These are phyloP conservation scores for Leishmania amazonensis DNA, from an alignment of 208 protist genomes.

Conservation along the genomic window DNA sequence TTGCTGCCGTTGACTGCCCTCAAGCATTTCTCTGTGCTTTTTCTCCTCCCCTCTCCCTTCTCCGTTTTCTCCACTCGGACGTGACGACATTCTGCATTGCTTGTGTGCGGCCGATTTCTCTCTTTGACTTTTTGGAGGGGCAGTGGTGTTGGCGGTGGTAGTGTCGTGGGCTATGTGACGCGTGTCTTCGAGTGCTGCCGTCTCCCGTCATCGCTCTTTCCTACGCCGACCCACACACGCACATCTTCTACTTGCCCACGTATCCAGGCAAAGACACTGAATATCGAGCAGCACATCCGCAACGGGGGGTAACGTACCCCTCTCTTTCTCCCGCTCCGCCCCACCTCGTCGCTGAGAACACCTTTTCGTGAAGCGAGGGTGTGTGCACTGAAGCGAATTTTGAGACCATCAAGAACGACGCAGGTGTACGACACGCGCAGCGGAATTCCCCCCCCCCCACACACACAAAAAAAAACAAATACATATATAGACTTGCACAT, in stretches of 20 bases:
- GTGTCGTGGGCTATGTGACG: neutral
- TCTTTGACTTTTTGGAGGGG: neutral
- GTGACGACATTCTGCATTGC: neutral
- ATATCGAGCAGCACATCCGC: neutral
- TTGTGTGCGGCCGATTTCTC: too few species aligned
- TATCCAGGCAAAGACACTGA: neutral
- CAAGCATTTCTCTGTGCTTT: neutral
- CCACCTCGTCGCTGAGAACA: neutral
- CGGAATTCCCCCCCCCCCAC: too few species aligned
- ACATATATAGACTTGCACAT: neutral
- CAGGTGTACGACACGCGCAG: neutral
- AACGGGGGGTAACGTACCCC: neutral
- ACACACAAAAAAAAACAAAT: neutral
- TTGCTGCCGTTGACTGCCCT: neutral
- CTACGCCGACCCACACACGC: neutral
- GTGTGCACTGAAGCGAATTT: neutral
- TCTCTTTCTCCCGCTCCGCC: neutral
- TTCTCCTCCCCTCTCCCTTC: neutral
- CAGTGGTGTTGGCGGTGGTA: neutral
- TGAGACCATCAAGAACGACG: neutral
- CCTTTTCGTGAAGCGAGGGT: neutral
- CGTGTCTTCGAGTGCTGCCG: neutral
- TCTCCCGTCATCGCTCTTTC: neutral
- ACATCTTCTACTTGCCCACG: neutral
- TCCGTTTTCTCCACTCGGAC: neutral